Evolutionary conservation across 352 stramenopile species (phyloP), one percentile per base, ranked within the genome.

Genomic region (Pythium volutum): DNA sequence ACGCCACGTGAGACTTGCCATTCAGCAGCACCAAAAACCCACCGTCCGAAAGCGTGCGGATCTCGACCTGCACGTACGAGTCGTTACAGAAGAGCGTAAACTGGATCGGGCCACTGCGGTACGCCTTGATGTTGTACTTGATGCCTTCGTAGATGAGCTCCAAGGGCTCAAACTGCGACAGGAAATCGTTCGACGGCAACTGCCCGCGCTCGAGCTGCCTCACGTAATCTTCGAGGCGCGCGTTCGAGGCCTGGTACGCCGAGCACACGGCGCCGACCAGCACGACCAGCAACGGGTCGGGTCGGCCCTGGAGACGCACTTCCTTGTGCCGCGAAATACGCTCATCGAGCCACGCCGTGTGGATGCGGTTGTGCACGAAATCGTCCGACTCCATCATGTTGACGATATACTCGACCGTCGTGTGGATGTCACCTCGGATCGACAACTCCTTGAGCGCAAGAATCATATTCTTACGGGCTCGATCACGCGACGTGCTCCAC

Each of bases 391-490:
- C 91, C 76, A 99, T 98, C 76, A 99, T 91, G 71, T 98, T 97
- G 18, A 97, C 95, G 59, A 99, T 98, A 76, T 99, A 99, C 79
- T 99, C 98, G 39, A 99, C 91, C 0, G 98, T 99, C 27, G 97
- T 99, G 68, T 98, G 97, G 77, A 99, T 99, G 68, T 99, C 97
- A 63, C 98, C 98, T 56, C 98, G 94, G 70, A 99, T 99, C 33
- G 89, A 98, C 10, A 99, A 77, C 75, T 99, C 97, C 73, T 99
- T 99, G 16, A 99, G 80, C 27, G 96, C 97, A 27, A 99, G 73
- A 6, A 99, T 97, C 73, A 99, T 96, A 66, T 98, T 98, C 84
- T 99, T 99, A 25, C 97, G 75, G 2, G 98, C 97, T 57, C 96
- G 94, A 69, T 99, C 97, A 55, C 98, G 84, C 57, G 96, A 97